Conservation (phyloP, 169 alveolate species). For the Eimeria praecox region DNA sequence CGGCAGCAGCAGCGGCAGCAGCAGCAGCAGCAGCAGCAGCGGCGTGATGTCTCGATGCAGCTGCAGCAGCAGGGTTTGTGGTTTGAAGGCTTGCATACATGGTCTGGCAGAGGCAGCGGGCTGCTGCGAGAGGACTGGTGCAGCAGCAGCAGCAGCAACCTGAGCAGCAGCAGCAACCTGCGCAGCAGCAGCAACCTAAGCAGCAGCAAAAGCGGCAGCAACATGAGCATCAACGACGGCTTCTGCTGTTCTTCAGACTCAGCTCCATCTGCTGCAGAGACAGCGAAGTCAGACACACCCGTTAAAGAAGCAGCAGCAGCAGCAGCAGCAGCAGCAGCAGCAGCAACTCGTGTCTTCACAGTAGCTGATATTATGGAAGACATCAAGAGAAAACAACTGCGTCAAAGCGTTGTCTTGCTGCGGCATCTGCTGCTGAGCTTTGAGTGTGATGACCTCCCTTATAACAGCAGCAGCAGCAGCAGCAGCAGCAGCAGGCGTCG, state of each 20-base stretch:
- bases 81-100: conserved; percentile 69
- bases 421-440: conserved; percentile 67
- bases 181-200: conserved; percentile 47
- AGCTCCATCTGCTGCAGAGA: neutral
- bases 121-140: conserved; percentile 33
- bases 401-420: conserved; percentile 51
- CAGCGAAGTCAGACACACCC: neutral
- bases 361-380: conserved; percentile 26
- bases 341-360: conserved; percentile 45
- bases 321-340: conserved; percentile 58
- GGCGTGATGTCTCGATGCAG: conserved; percentile 26
- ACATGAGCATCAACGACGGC: conserved; percentile 1
- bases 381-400: conserved; percentile 17
- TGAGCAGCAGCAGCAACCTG: neutral
- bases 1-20: conserved; percentile 68
- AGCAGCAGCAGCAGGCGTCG: conserved; percentile 31
- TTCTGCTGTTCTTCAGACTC: conserved; percentile 33
- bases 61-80: conserved; percentile 76
- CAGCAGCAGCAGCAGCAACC: conserved; percentile 62
- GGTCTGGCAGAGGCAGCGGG: conserved; percentile 42
- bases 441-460: conserved; percentile 19
- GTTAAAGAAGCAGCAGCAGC: conserved; percentile 53
- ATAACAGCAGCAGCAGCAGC: conserved; percentile 56
- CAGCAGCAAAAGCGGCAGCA: conserved; percentile 18
- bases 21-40: conserved; percentile 68